These are phyloP conservation scores for Mycena epipterygia DNA, from an alignment of 768 basidiomycete genomes.

Conservation along the genomic window DNA sequence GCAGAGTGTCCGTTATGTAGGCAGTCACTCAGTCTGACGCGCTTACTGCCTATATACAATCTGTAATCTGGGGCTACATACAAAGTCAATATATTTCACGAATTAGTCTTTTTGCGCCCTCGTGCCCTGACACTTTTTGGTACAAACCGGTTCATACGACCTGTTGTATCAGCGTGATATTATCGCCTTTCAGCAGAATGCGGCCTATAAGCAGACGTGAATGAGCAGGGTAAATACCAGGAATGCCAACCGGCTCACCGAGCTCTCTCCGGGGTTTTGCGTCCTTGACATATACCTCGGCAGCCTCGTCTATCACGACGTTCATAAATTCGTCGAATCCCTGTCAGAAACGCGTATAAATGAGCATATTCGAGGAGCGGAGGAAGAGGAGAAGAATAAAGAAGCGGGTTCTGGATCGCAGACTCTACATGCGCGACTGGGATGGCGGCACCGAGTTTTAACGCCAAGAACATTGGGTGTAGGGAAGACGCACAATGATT, in stretches of 20 bases:
- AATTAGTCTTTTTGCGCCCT: slow-evolving; percentile 18
- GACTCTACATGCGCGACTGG: slow-evolving; percentile 26
- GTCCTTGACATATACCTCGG: slow-evolving; percentile 92
- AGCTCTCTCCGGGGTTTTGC: slow-evolving; percentile 87
- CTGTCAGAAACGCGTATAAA: slow-evolving; percentile 59
- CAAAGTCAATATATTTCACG: slow-evolving; percentile 31
- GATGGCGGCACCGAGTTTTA: slow-evolving; percentile 29
- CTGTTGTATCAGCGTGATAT: slow-evolving; percentile 97
- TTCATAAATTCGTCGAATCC: slow-evolving; percentile 99
- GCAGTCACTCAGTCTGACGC: slow-evolving; percentile 77
- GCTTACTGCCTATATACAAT: slow-evolving; percentile 87
- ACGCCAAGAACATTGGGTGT: slow-evolving; percentile 13
- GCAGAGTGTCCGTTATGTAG: slow-evolving; percentile 91
- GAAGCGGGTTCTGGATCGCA: slow-evolving; percentile 14
- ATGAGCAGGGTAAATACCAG: not conserved
- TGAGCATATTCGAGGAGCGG: slow-evolving; percentile 16
- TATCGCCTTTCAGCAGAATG: slow-evolving; percentile 96
- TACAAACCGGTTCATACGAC: slow-evolving; percentile 44
- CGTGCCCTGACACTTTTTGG: slow-evolving; percentile 17
- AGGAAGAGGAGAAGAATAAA: slow-evolving; percentile 32
- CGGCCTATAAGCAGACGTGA: slow-evolving; percentile 77
- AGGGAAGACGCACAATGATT: slow-evolving; percentile 83
- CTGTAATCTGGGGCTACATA: slow-evolving; percentile 58
- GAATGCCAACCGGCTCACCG: slow-evolving; percentile 63
- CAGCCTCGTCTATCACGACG: slow-evolving; percentile 92